Evolutionary conservation across 257 asterid species (phyloP).

Genomic region (Solanum piurae): DNA sequence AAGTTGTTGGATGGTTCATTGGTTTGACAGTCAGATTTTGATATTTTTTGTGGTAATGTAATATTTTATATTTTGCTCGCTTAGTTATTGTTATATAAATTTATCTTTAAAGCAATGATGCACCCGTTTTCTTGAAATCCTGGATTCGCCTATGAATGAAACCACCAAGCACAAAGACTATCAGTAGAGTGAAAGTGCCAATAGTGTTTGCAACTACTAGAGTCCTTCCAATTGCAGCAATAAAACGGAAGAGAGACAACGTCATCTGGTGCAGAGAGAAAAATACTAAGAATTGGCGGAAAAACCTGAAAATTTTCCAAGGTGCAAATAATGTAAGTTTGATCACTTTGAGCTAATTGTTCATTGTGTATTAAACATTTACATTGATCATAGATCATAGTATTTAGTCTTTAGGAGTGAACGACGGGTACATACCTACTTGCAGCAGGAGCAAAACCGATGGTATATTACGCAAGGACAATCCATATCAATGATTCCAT

Average conservation of each 20-base stretch:
- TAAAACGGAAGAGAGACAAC: conserved; percentile 64
- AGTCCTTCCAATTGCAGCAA: conserved; percentile 80
- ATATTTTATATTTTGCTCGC: too few relatives aligned
- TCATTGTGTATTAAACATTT: neutral
- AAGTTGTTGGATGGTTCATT: too few relatives aligned
- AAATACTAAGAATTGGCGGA: conserved; percentile 69
- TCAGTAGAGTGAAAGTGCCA: conserved; percentile 65
- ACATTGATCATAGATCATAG: neutral
- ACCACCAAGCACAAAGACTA: conserved; percentile 88
- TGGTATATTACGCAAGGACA: conserved; percentile 76
- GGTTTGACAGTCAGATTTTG: too few relatives aligned
- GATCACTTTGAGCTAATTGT: neutral
- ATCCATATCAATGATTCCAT: conserved; percentile 86
- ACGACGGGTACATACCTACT: conserved; percentile 37
- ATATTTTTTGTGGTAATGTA: too few relatives aligned
- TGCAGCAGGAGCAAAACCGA: conserved; percentile 84
- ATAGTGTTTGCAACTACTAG: conserved; percentile 71
- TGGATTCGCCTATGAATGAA: too few relatives aligned
- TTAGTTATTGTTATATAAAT: too few relatives aligned
- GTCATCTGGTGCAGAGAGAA: conserved; percentile 91
- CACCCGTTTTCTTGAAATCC: too few relatives aligned
- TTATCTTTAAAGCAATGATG: too few relatives aligned
- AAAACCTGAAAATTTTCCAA: conserved; percentile 43
- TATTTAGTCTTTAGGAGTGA: neutral
- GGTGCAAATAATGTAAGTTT: neutral